Base-by-base conservation (phyloP, 2,329 filamentous ascomycete genomes). In the Penicillium psychrosexuale region DNA sequence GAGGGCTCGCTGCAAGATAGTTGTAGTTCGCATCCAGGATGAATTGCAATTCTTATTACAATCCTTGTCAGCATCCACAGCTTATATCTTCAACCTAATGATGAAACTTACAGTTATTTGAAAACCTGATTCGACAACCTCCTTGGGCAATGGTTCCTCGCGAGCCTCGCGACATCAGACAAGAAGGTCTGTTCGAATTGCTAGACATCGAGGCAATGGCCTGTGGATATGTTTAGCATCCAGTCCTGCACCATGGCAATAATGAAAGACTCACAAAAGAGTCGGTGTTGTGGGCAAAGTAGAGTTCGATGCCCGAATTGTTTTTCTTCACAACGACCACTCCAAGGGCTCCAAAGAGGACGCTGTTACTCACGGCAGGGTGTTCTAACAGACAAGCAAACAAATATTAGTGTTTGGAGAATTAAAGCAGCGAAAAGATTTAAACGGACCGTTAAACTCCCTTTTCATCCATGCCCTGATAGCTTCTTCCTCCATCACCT, bases 261-360 rank as follows among this genome's bases (percentile, higher is more conserved):
- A 7, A 30, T 37, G 24, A 19, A 31, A 67, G 9, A 33, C 78
- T 70, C 68, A 81, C 83, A 67, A 88, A 88, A 1, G 84, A 87
- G 70, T 97, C 93, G 0, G 94, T 99, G 69, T 97, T 99, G 78
- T 99, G 94, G 1, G 89, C 92, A 76, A 96, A 99, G 73, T 93
- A 93, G 48, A 99, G 82, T 68, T 89, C 91, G 61, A 90, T 85
- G 1, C 91, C 91, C 22, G 83, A 80, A 12, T 78, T 79, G 0
- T 84, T 87, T 77, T 91, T 94, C 77, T 97, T 97, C 65, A 97
- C 89, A 0, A 86, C 86, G 78, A 99, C 86, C 55, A 96, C 84
- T 2, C 94, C 94, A 66, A 99, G 95, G 30, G 93, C 92, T 3
- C 90, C 91, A n/a, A 84, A 80, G 11, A 90, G 93, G 51, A 87